Percentiles rank a stretch among this genome's conserved stretches.
These are phyloP conservation scores for Penicillium canariense DNA, from an alignment of 495 filamentous ascomycete species.

Conservation along the genomic window DNA sequence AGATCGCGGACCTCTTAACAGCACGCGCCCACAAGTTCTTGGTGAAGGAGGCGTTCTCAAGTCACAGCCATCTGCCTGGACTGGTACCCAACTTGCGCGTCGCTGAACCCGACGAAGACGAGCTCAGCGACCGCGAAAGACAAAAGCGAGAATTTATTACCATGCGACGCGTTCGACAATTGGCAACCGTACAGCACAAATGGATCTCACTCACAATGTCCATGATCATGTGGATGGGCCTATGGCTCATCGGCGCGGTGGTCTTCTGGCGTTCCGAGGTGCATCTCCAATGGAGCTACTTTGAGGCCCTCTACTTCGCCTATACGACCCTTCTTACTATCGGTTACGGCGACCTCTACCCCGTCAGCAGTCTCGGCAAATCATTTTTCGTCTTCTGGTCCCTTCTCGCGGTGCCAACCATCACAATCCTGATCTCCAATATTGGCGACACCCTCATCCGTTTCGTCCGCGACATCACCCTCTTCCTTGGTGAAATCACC, in stretches of 20 bases:
- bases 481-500: constrained; percentile 69
- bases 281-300: constrained; percentile 71
- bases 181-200: constrained; percentile 54
- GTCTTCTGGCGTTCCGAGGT: constrained; percentile 63
- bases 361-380: constrained; percentile 67
- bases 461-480: constrained; percentile 62
- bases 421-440: constrained; percentile 82
- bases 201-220: constrained; percentile 70
- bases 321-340: constrained; percentile 80
- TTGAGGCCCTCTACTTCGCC: constrained; percentile 74
- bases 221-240: constrained; percentile 56
- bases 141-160: constrained; percentile 70
- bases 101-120: background rate
- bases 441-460: constrained; percentile 68
- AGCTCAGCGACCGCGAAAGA: constrained; percentile 51
- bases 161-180: constrained; percentile 71
- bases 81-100: constrained; percentile 17
- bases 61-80: constrained; percentile 7
- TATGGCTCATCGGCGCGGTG: constrained; percentile 78
- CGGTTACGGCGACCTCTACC: constrained; percentile 78
- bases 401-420: constrained; percentile 73
- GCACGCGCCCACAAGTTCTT: constrained; percentile 64
- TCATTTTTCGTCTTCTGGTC: constrained; percentile 91
- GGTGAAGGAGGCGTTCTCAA: constrained; percentile 35
- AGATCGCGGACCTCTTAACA: constrained; percentile 64